These are phyloP conservation scores for Scheffersomyces stipitis DNA, from an alignment of 805 yeast species.

Conservation along the genomic window DNA sequence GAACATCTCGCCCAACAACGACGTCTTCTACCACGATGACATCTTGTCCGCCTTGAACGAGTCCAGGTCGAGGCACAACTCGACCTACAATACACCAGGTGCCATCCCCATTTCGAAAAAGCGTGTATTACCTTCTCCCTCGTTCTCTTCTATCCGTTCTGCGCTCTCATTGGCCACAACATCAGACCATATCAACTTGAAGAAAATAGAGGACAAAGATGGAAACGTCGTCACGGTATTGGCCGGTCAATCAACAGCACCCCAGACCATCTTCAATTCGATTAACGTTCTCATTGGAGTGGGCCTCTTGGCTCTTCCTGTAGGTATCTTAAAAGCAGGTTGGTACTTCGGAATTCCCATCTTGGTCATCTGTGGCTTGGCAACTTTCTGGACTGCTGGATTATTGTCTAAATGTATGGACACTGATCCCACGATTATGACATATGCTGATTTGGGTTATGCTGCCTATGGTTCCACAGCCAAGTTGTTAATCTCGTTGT, in stretches of 20 bases:
- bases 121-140: slow-evolving; percentile 35
- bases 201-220: slow-evolving; percentile 65
- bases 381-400: slow-evolving; percentile 54
- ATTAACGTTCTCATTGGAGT: slow-evolving; percentile 76
- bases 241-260: slow-evolving; percentile 55
- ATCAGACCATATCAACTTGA: slow-evolving; percentile 53
- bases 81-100: slow-evolving; percentile 11
- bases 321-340: slow-evolving; percentile 68
- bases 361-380: slow-evolving; percentile 44
- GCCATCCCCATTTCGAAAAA: slow-evolving; percentile 24
- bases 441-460: slow-evolving; percentile 29
- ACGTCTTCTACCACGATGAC: slow-evolving; percentile 43
- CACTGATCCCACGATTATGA: slow-evolving; percentile 28
- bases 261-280: slow-evolving; percentile 77
- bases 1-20: slow-evolving; percentile 19
- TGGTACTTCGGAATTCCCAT: slow-evolving; percentile 54
- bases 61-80: slow-evolving; percentile 28
- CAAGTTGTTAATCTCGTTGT: slow-evolving; percentile 63
- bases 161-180: slow-evolving; percentile 35
- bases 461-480: slow-evolving; percentile 50
- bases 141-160: slow-evolving; percentile 45
- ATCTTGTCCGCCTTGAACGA: slow-evolving; percentile 24
- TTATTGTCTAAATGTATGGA: slow-evolving; percentile 34
- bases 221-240: slow-evolving; percentile 68
- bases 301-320: slow-evolving; percentile 71